A percentile compares a stretch with the other conserved stretches of the same genome.
Conservation (phyloP, 805 yeast species). For the Sungouiella blattae region DNA sequence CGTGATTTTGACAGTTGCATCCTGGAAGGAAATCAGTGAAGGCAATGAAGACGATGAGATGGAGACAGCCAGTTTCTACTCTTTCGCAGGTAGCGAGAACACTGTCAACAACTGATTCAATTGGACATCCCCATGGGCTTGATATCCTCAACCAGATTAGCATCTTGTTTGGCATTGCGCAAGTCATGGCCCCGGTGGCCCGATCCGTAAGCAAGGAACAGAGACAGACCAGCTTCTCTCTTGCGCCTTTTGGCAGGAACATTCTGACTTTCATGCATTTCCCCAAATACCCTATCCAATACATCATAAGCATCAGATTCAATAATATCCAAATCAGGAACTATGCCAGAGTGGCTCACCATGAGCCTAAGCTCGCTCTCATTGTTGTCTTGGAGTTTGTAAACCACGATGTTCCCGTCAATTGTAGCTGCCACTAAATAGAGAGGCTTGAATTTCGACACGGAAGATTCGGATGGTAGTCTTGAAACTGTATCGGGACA, state of each 20-base stretch:
- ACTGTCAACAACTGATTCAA: too few relatives aligned
- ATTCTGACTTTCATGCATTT: not conserved
- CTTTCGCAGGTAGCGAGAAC: conserved; percentile 36
- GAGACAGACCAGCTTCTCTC: not conserved
- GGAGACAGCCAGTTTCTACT: conserved; percentile 38
- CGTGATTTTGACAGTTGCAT: conserved; percentile 56
- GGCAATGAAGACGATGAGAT: conserved; percentile 45
- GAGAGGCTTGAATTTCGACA: conserved; percentile 20
- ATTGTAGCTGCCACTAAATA: conserved; percentile 21
- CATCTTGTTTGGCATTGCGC: too few relatives aligned
- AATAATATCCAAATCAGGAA: conserved; percentile 8
- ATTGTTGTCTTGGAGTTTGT: conserved; percentile 20
- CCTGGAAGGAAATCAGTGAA: conserved; percentile 62
- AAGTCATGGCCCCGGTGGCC: not conserved
- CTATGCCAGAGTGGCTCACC: conserved; percentile 11
- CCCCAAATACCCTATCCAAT: conserved; percentile 1
- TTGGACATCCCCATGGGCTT: too few relatives aligned
- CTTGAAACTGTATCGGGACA: conserved; percentile 5
- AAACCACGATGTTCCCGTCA: conserved; percentile 20
- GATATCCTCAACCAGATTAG: too few relatives aligned
- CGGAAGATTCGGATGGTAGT: conserved; percentile 3
- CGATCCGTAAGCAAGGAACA: not conserved
- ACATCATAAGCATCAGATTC: conserved; percentile 2
- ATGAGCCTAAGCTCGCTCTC: conserved; percentile 14
- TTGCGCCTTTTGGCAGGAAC: conserved; percentile 1